Evolutionary conservation across 495 filamentous ascomycete genomes (phyloP).

Genomic region (Clavariopsis aquatica): DNA sequence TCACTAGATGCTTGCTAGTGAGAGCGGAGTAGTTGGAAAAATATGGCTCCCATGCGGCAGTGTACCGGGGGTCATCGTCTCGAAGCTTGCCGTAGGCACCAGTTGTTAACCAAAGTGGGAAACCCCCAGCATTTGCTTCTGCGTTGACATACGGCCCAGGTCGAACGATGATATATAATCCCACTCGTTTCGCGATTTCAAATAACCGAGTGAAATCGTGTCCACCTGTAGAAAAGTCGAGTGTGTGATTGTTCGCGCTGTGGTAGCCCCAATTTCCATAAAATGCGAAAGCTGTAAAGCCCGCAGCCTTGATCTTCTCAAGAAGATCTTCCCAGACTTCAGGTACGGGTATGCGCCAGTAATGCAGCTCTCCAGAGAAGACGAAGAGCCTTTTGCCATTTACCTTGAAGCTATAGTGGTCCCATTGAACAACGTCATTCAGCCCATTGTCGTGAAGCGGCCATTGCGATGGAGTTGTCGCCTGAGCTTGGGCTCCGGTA

Average conservation of each 20-base stretch:
- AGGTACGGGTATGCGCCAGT: constrained; percentile 58
- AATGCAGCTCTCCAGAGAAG: constrained; percentile 62
- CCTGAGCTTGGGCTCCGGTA: neutral
- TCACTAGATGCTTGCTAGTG: constrained; percentile 56
- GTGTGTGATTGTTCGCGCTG: constrained; percentile 48
- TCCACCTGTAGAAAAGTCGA: constrained; percentile 59
- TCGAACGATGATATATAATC: constrained; percentile 59
- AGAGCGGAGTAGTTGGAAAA: constrained; percentile 53
- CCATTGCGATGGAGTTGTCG: constrained; percentile 41
- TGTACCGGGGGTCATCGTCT: constrained; percentile 60
- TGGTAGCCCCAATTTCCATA: constrained; percentile 62
- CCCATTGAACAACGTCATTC: constrained; percentile 58
- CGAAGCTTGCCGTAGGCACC: constrained; percentile 61
- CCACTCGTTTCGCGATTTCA: constrained; percentile 57
- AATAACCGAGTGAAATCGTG: constrained; percentile 58
- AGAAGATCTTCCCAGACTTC: constrained; percentile 64
- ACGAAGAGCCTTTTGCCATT: constrained; percentile 59
- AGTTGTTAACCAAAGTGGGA: constrained; percentile 62
- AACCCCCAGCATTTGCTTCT: constrained; percentile 49
- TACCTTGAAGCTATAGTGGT: constrained; percentile 59
- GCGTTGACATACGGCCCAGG: constrained; percentile 64
- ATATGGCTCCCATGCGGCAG: constrained; percentile 57
- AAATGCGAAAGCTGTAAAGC: constrained; percentile 57
- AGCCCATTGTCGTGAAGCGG: constrained; percentile 55
- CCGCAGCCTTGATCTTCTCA: constrained; percentile 62